Evolutionary conservation across 2,329 filamentous ascomycete species (phyloP).

Genomic region (Fusarium graminum): DNA sequence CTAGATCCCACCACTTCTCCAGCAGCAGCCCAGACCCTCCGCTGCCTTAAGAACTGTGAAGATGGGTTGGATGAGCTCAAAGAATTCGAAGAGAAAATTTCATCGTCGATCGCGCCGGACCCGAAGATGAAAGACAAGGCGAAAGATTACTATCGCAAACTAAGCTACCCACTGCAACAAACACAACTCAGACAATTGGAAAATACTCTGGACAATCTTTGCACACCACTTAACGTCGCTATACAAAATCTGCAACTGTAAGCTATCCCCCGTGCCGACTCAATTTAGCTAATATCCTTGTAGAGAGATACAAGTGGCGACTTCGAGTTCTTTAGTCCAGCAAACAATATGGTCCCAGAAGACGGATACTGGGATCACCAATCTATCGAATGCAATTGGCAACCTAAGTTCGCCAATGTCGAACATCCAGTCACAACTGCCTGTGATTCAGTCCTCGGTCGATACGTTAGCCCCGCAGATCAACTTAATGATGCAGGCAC

Average conservation of each 20-base stretch:
- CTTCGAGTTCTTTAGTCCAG: background rate
- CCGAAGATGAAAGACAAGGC: background rate
- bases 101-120: background rate
- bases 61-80: background rate
- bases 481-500: background rate
- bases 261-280: background rate
- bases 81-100: background rate
- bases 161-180: background rate
- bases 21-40: background rate
- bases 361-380: background rate
- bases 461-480: background rate
- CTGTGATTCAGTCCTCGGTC: background rate
- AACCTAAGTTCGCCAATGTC: background rate
- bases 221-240: background rate
- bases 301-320: background rate
- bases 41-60: background rate
- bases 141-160: background rate
- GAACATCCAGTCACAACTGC: background rate
- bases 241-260: conserved; percentile 2
- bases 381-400: background rate
- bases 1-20: background rate
- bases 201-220: background rate
- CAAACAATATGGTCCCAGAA: background rate
- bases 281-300: too few relatives aligned
- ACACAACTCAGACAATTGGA: background rate